Conservation (phyloP, 169 alveolate species). For the Eimeria falciformis region DNA sequence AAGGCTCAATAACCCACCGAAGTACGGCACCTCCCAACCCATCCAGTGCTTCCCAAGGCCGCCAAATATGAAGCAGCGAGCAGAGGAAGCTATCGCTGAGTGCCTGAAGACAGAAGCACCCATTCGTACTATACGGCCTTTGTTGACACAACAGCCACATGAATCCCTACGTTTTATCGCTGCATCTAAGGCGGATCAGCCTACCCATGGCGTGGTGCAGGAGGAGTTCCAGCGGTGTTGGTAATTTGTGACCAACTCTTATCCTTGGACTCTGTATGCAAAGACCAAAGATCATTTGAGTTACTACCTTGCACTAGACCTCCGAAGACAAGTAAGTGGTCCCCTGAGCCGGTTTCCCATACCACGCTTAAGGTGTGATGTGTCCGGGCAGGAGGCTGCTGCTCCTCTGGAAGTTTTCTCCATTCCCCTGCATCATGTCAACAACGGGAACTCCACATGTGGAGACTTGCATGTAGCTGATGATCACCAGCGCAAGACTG, state of each 20-base stretch:
- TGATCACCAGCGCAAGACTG: no score
- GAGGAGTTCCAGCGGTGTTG: constrained; percentile 7
- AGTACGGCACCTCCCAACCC: constrained; percentile 48
- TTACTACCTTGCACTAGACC: constrained; percentile 16
- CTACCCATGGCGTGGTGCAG: constrained; percentile 32
- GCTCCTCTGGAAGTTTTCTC: neutral
- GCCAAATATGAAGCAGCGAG: constrained; percentile 57
- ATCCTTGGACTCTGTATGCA: neutral
- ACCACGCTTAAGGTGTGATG: constrained; percentile 25
- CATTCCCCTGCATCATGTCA: constrained; percentile 59
- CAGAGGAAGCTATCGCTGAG: neutral
- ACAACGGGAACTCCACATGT: no score
- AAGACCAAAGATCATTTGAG: constrained; percentile 6
- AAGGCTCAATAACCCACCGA: neutral
- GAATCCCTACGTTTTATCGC: neutral
- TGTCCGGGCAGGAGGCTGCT: constrained; percentile 11
- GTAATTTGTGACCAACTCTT: neutral
- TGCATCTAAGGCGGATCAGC: neutral
- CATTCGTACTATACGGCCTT: neutral
- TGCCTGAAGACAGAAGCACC: constrained; percentile 14
- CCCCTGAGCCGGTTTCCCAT: neutral
- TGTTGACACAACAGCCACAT: neutral
- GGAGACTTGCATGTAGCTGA: no score
- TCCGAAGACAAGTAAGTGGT: constrained; percentile 13
- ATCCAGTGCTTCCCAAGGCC: constrained; percentile 39